phyloP scores from a whole-genome alignment of 192 early-diverging fungal genomes.

The Coemansia sp. region DNA sequence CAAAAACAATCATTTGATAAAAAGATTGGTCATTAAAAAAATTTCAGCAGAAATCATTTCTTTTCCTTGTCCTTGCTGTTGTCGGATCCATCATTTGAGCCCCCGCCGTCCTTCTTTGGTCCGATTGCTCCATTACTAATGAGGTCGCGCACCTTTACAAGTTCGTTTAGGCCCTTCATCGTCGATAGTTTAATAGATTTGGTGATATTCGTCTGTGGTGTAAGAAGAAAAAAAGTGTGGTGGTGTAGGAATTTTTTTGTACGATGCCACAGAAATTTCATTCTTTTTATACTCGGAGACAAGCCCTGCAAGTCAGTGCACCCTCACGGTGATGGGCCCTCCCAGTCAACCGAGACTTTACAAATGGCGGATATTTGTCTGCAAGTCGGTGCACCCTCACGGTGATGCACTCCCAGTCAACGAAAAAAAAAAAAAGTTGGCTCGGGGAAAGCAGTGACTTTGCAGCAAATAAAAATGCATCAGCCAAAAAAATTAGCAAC shows the following conservation, averaged over 20 bases:
- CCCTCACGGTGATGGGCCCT: too few species aligned
- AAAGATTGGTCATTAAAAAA: background rate
- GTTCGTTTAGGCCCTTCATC: too few species aligned
- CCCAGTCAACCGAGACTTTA: background rate
- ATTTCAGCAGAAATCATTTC: background rate
- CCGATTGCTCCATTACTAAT: background rate
- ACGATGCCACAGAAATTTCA: too few species aligned
- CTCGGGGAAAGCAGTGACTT: background rate
- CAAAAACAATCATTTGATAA: too few species aligned
- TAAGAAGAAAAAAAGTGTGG: too few species aligned
- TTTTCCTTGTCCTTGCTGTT: background rate
- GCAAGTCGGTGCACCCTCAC: background rate
- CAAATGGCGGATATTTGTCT: background rate
- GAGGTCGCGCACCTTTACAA: too few species aligned
- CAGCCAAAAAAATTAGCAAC: slow-evolving; percentile 1
- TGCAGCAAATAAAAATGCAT: background rate
- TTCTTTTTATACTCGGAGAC: too few species aligned
- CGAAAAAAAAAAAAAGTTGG: background rate
- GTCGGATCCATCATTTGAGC: background rate
- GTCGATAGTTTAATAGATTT: too few species aligned
- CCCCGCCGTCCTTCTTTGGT: background rate
- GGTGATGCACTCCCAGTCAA: background rate
- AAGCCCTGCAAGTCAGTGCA: background rate
- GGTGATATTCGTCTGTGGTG: too few species aligned
- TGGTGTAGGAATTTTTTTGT: too few species aligned